Evolutionary conservation across 192 early-diverging fungal genomes (phyloP), one percentile per base, ranked within the genome.

Genomic region (Backusella luteola): DNA sequence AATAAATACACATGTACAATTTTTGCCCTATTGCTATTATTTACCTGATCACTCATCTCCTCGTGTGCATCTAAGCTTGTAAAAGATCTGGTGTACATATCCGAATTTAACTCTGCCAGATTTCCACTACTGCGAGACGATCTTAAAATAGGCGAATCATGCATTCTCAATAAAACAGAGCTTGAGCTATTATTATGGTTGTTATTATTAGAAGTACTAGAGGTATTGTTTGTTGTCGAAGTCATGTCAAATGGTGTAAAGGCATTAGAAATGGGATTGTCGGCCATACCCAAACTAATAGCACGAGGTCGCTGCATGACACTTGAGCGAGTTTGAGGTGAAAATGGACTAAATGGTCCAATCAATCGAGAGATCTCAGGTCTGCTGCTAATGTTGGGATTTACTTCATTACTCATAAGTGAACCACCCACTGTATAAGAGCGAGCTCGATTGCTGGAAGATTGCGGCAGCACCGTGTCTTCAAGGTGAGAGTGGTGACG

Each of bases 231-330:
- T 49, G 70, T 34, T 29, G 36, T 6, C 26, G 41, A 19, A 9
- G 42, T 44, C 42, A 49, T 67, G 23, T 75, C 74, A 44, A 75
- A 75, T 34, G 74, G 74, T 34, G 39, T 67, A 44, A 75, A 75
- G 6, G 66, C 36, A 39, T 74, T 74, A 2, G 56, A 63, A 23
- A 75, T 75, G n/a, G 63, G 26, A 14, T 42, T 36, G 75, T 79
- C 77, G 8, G 67, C 71, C 77, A 79, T 79, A 9, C 77, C 77
- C 38, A 79, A 42, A 35, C 77, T 79, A 5, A 74, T 79, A 21
- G 77, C 77, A 59, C 77, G 42, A 52, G 72, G 77, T 34, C 77
- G 71, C 26, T 67, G 41, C 39, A 76, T 34, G 35, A 73, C 74
- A 32, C 59, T 67, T 36, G 68, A 39, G 23, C 66, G 26, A 41